Evolutionary conservation across 306 rosid genomes (phyloP), one percentile per base, ranked within the genome.

Genomic region (Prunus armeniaca): DNA sequence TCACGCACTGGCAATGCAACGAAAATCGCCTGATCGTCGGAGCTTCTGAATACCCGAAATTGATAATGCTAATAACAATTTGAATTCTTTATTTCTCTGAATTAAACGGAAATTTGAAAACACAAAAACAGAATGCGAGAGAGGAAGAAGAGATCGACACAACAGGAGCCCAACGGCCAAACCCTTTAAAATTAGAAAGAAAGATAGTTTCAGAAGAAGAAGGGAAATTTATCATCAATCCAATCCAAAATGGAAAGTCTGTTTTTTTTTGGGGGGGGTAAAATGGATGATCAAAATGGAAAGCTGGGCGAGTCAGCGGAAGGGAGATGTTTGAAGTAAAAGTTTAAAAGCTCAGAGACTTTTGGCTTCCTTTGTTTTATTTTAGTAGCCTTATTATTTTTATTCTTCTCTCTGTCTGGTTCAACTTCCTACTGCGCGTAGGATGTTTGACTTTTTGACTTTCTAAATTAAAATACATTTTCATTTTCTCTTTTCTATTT

Each of bases 401-500:
- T 12, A 6, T 46, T 15, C 3, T 5, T 38, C 57, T 12, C 0
- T 15, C 11, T 14, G 2, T 56, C 8, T 25, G 43, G 43, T 30
- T 38, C 30, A 57, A 57, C 62, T 20, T 27, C 51, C 18, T 55
- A 68, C 15, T 19, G 80, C 73, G 80, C 73, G 63, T 63, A 24
- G 9, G 38, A 38, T 30, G 45, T 73, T 32, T 74, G 80, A 82
- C 77, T 69, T 24, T 47, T 69, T 45, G 82, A 82, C 74, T 73
- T 69, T 51, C 34, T 19, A n/a, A 13, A 61, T 17, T 43, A 52
- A 52, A 51, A 6, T 12, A 3, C 14, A 3, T 9, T 24, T 24
- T 0, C 1, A 9, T 57, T 57, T 22, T 22, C 32, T 22, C 11
- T 57, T 10, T 2, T 27, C 2, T 27, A 27, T 55, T 19, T 2